Base-by-base conservation (phyloP, 352 stramenopile species). In the Phytopythium mirpurense region DNA sequence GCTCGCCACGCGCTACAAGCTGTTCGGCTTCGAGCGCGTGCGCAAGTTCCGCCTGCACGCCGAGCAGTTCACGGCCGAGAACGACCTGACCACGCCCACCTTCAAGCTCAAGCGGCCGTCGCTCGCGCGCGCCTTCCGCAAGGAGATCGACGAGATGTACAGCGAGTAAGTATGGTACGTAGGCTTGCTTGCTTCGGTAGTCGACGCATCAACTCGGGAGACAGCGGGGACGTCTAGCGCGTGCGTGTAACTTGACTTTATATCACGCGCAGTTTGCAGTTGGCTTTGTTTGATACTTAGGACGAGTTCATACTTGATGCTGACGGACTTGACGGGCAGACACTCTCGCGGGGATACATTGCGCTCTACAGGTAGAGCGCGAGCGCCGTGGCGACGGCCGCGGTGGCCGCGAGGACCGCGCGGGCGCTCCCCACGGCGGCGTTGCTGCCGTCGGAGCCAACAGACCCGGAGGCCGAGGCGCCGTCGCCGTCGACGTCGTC, bases 81-180 rank as follows among this genome's bases (percentile, higher is more conserved):
- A 97, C 67, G 80, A 84, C 47, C 72, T 98, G 31, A 64, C 97
- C 24, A 98, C 96, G n/a, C 94, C 96, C 12, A 98, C 96, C 2
- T 97, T 98, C 72, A 99, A 99, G 62, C 81, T 98, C 63, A 98
- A 98, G 72, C 74, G 96, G 0, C 78, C 81, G 35, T 67, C 97
- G 57, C 83, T 98, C 12, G 78, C 95, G 31, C 80, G 96, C 53
- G 71, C 68, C 23, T 97, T 97, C 51, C 24, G 71, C 24, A 60
- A 83, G n/a, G 51, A 96, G 31, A 90, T 98, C 47, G 62, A 78
- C 26, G 56, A 51, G 0, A 75, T 98, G 66, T 98, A 98, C 72
- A 47, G 26, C 54, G 35, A 38, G 32, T 52, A 43, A 24, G 27
- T 7, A n/a, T n/a, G n/a, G n/a, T n/a, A n/a, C n/a, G n/a, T n/a